These are phyloP conservation scores for Terfezia boudieri DNA, from an alignment of 495 filamentous ascomycete genomes.

Conservation along the genomic window DNA sequence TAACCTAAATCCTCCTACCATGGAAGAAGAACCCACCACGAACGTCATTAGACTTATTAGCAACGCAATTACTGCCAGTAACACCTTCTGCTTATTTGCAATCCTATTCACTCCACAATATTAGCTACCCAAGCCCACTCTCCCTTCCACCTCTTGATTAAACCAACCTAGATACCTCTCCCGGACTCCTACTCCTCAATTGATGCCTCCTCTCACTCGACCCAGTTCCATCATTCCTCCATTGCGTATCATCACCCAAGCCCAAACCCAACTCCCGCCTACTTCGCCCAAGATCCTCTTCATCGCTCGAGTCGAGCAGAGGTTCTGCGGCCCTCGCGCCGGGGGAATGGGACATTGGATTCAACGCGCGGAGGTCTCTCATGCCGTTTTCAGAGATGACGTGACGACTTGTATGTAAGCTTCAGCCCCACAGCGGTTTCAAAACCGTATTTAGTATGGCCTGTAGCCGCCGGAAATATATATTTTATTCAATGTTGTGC, in stretches of 20 bases:
- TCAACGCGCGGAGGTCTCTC: neutral
- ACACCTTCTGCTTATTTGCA: conserved; percentile 57
- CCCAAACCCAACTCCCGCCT: neutral
- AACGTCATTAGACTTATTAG: conserved; percentile 62
- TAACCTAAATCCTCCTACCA: neutral
- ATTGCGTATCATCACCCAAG: too few relatives aligned
- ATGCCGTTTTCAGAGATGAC: neutral
- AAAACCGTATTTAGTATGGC: too few relatives aligned
- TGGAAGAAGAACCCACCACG: conserved; percentile 12
- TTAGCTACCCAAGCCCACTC: too few relatives aligned
- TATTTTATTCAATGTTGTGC: too few relatives aligned
- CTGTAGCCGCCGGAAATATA: too few relatives aligned
- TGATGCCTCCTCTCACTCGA: conserved; percentile 6
- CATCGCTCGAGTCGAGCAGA: neutral
- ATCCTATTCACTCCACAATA: conserved; percentile 10
- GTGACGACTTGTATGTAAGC: too few relatives aligned
- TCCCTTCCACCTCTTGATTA: too few relatives aligned
- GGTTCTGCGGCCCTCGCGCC: neutral
- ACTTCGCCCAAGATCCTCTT: neutral
- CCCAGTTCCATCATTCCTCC: neutral
- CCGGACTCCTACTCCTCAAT: conserved; percentile 15
- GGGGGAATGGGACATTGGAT: neutral
- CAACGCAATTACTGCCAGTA: conserved; percentile 65
- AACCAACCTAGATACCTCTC: conserved; percentile 5
- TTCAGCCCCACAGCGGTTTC: too few relatives aligned